A percentile compares a stretch with the other conserved stretches of the same genome.
phyloP scores from a whole-genome alignment of 1,284 basidiomycete genomes.

The Phellopilus nigrolimitatus region DNA sequence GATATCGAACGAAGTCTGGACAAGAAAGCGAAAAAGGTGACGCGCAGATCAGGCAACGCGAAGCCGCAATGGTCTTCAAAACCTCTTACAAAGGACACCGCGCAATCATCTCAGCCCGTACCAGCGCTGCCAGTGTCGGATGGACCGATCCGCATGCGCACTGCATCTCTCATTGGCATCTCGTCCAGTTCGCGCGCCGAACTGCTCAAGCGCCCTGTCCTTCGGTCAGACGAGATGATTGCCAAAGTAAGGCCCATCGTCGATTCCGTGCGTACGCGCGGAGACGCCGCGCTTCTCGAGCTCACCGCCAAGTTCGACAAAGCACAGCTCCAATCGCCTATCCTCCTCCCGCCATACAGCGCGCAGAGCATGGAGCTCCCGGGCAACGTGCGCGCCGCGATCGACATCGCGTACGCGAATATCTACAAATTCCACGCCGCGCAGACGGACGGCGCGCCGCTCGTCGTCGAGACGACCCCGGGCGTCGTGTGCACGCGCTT shows the following conservation, averaged over 20 bases:
- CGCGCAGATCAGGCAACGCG: slow-evolving; percentile 86
- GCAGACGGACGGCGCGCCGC: slow-evolving; percentile 66
- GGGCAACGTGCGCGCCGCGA: slow-evolving; percentile 69
- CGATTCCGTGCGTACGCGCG: slow-evolving; percentile 76
- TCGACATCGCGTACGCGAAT: slow-evolving; percentile 91
- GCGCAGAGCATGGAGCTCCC: slow-evolving; percentile 58
- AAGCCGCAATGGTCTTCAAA: slow-evolving; percentile 77
- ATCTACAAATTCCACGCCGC: slow-evolving; percentile 88
- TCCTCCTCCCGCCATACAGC: slow-evolving; percentile 64
- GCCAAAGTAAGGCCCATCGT: slow-evolving; percentile 94
- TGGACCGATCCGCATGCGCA: slow-evolving; percentile 71
- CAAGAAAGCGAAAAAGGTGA: slow-evolving; percentile 83
- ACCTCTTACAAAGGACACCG: slow-evolving; percentile 29
- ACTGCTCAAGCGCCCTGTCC: slow-evolving; percentile 86
- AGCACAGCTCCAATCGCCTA: slow-evolving; percentile 56
- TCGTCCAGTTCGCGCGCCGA: slow-evolving; percentile 54
- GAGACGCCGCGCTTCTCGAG: slow-evolving; percentile 85
- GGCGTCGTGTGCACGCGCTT: slow-evolving; percentile 95
- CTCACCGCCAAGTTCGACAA: slow-evolving; percentile 94
- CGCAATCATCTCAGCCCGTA: slow-evolving; percentile 31
- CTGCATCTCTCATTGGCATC: slow-evolving; percentile 54
- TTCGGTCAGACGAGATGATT: slow-evolving; percentile 94
- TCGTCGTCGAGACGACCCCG: slow-evolving; percentile 96
- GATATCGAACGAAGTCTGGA: slow-evolving; percentile 89
- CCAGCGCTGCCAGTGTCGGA: slow-evolving; percentile 29